Evolutionary conservation across 306 rosid genomes (phyloP), one percentile per base, ranked within the genome.

Genomic region (Arachis hypogaea): DNA sequence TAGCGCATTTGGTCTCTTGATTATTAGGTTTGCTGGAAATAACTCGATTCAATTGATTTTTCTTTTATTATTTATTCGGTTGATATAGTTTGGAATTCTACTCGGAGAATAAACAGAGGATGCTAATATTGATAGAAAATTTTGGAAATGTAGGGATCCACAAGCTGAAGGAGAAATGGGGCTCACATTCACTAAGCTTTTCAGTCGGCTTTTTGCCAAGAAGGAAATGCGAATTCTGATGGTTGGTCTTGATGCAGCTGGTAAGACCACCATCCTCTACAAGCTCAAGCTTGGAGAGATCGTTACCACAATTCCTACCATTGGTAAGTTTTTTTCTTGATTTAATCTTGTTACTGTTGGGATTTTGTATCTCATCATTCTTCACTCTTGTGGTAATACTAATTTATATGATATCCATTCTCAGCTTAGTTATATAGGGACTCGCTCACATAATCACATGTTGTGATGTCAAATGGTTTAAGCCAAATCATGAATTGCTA

Each of bases 241-340:
- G 96, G 96, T 90, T 38, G 96, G 93, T 86, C 96, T 90, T 54
- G 96, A 90, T 81, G 96, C 96, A 1, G 96, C 96, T 71, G 96
- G 96, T 90, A 90, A 90, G 87, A 90, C 96, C 59, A 90, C 96
- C 72, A 90, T 90, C 68, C 86, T 90, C 62, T 90, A 90, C 83
- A 90, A 90, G 90, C 96, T 90, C 85, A 90, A 90, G 92, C 93
- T 90, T 57, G 96, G 96, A 11, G 96, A 90, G 88, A 90, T 90
- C 66, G 96, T 90, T 72, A 90, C 96, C 5, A 90, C 96, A 7
- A 90, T 90, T 68, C 96, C 96, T 62, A 90, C 96, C 16, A 90
- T 90, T 11, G 96, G 96, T 90, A 79, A 85, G 93, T 74, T 77
- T 29, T 33, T 38, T 33, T 38, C 49, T 12, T 14, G 36, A 16